Base-by-base conservation (phyloP, 192 early-diverging fungal species). In the Gamsiella multidivaricata region DNA sequence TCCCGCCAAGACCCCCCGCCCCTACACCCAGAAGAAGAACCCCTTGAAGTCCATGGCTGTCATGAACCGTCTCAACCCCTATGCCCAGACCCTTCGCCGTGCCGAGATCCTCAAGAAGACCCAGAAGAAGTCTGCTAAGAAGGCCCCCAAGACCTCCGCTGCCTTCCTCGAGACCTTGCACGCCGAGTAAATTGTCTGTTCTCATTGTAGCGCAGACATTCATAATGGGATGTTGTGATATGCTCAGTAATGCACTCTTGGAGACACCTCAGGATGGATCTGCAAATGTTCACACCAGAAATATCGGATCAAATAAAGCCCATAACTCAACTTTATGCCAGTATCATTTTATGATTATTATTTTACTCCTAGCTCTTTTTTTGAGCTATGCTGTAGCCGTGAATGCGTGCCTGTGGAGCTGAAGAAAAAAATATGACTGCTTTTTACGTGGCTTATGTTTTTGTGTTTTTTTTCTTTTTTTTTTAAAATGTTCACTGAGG, bases 1-100 rank as follows among this genome's bases (percentile, higher is more conserved):
- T 58, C 67, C 88, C 73, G 81, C 89, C 80, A 65, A 85, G 78
- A 88, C 88, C 86, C 94, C 94, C 89, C 93, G 97, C 71, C 96
- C 97, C 18, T 96, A 88, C 91, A 90, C 91, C 69, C 95, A 97
- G 85, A 96, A 97, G 92, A 98, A 98, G 94, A 99, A 99, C 94
- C 96, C 96, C 51, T 90, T 99, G 82, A 87, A 88, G 79, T 97
- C 96, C 88, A 86, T 87, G 54, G 94, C 91, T 78, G 89, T 97
- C 51, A 90, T 97, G 81, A 90, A 93, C 81, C 91, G 96, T 69
- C 91, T 99, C 74, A 98, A 99, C 93, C 96, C 96, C 62, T 98
- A 99, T 83, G 95, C 94, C 54, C 91, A 93, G 83, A 92, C 93
- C 50, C 82, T 95, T 57, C 91, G 94, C 43, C 90, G 92, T 80